Percentiles rank a stretch among this genome's conserved stretches.
Conservation (phyloP, 2,329 filamentous ascomycete genomes). For the Penicillium sp. region DNA sequence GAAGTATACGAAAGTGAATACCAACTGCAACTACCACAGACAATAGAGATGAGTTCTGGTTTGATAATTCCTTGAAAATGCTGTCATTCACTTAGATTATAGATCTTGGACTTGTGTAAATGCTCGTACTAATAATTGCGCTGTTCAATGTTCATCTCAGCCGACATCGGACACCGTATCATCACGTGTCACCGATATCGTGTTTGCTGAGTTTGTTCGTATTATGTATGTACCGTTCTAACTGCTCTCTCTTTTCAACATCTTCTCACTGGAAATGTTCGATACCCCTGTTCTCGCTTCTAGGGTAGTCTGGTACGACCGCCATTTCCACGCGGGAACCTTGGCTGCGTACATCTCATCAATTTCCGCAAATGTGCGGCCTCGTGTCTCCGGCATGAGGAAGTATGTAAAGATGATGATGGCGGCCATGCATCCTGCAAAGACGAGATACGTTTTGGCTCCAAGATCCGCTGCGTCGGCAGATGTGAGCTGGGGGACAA, state of each 20-base stretch:
- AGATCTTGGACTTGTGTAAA: background rate
- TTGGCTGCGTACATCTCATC: constrained; percentile 37
- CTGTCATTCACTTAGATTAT: no score
- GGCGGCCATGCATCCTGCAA: constrained; percentile 33
- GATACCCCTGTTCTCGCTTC: constrained; percentile 16
- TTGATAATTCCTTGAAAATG: background rate
- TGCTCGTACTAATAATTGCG: background rate
- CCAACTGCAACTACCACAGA: background rate
- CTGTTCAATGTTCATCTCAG: background rate
- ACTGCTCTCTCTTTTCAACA: background rate
- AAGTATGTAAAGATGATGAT: constrained; percentile 31
- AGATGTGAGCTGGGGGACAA: constrained; percentile 37
- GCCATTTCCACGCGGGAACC: constrained; percentile 35
- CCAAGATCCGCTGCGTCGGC: constrained; percentile 34
- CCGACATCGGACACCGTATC: background rate
- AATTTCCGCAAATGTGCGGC: constrained; percentile 34
- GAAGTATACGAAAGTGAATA: background rate
- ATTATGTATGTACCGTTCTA: background rate
- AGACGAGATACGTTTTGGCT: constrained; percentile 36
- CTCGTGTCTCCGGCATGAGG: constrained; percentile 32
- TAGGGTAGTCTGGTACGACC: constrained; percentile 27
- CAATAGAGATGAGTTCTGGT: background rate
- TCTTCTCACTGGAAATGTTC: background rate
- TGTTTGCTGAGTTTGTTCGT: background rate
- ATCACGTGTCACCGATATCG: background rate